Evolutionary conservation across 768 basidiomycete genomes (phyloP), one percentile per base, ranked within the genome.

Genomic region (Boletus bicolor): DNA sequence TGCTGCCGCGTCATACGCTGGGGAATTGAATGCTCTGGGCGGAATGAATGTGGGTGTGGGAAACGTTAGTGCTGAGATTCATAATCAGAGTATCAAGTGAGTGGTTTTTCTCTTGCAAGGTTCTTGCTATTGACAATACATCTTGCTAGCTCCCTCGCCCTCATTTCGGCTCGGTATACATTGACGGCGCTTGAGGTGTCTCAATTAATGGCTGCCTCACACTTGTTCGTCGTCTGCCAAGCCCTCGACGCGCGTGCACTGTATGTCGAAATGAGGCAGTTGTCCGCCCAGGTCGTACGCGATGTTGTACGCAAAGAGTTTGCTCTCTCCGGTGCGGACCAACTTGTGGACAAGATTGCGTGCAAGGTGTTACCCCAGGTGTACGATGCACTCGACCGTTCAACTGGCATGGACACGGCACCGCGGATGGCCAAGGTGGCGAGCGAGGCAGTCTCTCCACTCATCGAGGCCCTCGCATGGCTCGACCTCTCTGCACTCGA

Each of bases 51-150:
- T 93, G 11, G 87, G 87, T 3, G 90, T 89, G 0, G 86, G 89
- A 61, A 83, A 91, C 47, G 90, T 93, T 64, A 87, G 86, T 2
- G 91, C 91, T 1, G 91, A 94, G 73, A 91, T 93, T 88, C 89
- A 92, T 67, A 94, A 94, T 62, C 92, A 94, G 70, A 88, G 92
- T 43, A 82, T 94, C 71, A 94, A 94, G 89, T 91, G 59, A 57
- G 87, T 76, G 0, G 9, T 15, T 21, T 19, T 28, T 28, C 39
- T 44, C 37, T 38, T 26, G 11, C n/a, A 15, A 7, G 15, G 7
- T 32, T 53, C 2, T 12, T 3, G n/a, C 3, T 30, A 10, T 26
- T 54, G 37, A 58, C 35, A 19, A 32, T 38, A 1, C 5, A 21
- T 35, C 26, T n/a, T 35, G 30, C 32, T 34, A 91, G 89, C 70